A percentile compares a stretch with the other conserved stretches of the same genome.
These are phyloP conservation scores for Mortierella sp. DNA, from an alignment of 371 early-diverging fungal genomes.

Conservation along the genomic window DNA sequence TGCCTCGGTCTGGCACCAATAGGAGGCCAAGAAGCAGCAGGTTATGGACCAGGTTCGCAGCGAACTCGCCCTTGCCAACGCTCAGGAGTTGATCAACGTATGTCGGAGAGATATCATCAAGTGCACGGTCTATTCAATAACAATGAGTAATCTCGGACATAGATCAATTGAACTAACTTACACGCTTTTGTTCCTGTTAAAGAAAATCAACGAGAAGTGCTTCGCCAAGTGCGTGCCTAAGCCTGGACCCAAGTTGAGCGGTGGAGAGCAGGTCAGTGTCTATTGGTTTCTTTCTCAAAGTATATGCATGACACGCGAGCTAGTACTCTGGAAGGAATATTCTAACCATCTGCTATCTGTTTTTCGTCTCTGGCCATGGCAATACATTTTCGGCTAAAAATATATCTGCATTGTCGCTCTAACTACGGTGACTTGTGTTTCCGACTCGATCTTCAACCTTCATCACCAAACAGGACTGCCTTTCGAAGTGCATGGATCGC, in stretches of 20 bases:
- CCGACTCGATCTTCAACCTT: not conserved
- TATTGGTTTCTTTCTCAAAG: not conserved
- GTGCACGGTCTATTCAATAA: not conserved
- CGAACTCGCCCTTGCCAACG: constrained; percentile 89
- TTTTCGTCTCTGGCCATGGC: too few species aligned
- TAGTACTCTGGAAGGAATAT: not conserved
- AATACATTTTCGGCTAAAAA: too few species aligned
- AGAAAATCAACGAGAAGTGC: constrained; percentile 91
- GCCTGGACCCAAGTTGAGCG: constrained; percentile 79
- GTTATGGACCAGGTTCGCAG: constrained; percentile 88
- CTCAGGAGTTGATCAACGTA: constrained; percentile 89
- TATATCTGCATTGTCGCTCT: too few species aligned
- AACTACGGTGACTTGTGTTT: not conserved
- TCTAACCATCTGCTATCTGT: not conserved
- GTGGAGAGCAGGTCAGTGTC: constrained; percentile 72
- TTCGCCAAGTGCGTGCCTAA: constrained; percentile 84
- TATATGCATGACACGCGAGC: not conserved
- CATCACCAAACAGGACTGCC: constrained; percentile 64
- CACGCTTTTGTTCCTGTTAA: not conserved
- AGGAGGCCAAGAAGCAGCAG: constrained; percentile 81
- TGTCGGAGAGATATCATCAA: constrained; percentile 28
- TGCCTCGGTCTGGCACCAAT: not conserved
- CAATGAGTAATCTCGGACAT: not conserved
- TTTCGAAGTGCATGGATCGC: constrained; percentile 89
- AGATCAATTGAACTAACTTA: not conserved